A percentile compares a stretch with the other conserved stretches of the same genome.
Evolutionary conservation across 768 basidiomycete genomes (phyloP).

Genomic region (Kwoniella dendrophila): DNA sequence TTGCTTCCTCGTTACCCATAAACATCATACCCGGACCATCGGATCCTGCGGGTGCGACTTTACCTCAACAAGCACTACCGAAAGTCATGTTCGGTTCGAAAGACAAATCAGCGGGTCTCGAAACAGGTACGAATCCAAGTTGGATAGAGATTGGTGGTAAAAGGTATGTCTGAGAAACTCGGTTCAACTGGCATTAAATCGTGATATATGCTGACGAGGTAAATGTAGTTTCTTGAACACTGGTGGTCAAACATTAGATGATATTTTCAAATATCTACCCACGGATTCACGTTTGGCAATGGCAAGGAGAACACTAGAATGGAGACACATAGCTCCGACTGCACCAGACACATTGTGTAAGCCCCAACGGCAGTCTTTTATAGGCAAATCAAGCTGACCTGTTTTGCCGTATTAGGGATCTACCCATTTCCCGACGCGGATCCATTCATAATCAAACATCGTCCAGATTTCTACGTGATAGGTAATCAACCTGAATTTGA

Average conservation of each 20-base stretch:
- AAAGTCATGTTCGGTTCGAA: conserved; percentile 79
- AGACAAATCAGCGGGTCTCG: conserved; percentile 62
- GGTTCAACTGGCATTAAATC: background rate
- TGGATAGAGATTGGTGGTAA: conserved; percentile 70
- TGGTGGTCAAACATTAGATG: conserved; percentile 90
- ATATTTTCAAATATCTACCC: conserved; percentile 88
- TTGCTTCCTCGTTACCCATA: conserved; percentile 75
- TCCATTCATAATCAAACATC: conserved; percentile 82
- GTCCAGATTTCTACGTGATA: conserved; percentile 88
- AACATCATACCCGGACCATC: conserved; percentile 83
- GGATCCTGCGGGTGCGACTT: conserved; percentile 83
- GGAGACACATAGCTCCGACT: conserved; percentile 98
- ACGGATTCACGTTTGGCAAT: conserved; percentile 70
- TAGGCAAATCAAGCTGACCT: background rate
- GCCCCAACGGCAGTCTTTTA: conserved; percentile 21
- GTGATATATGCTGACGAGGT: background rate
- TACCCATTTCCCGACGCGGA: conserved; percentile 86
- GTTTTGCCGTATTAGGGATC: conserved; percentile 64
- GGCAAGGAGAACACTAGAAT: conserved; percentile 76
- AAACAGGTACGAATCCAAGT: conserved; percentile 83
- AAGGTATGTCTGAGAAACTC: conserved; percentile 54
- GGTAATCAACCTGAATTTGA: conserved; percentile 85
- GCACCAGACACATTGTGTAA: conserved; percentile 90
- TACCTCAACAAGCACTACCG: conserved; percentile 93
- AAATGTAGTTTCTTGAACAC: conserved; percentile 69